Base-by-base conservation (phyloP, 2,329 filamentous ascomycete species). In the Monilinia laxa region DNA sequence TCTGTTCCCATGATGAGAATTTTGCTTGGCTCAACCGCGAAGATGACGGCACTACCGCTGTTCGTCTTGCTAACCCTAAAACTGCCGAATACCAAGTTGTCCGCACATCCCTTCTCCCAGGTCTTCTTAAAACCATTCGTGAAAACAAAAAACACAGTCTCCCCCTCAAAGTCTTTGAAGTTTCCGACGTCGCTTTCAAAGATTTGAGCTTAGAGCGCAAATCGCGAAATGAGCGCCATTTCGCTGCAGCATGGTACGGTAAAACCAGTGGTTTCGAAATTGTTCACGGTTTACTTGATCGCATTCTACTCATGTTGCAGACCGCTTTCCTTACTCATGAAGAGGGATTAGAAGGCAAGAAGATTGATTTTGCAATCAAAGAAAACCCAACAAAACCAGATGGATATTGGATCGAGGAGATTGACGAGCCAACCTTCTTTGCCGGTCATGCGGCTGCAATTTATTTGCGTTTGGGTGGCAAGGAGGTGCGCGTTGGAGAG, bases 1-100 rank as follows among this genome's bases (percentile, higher is more conserved):
- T 99, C 65, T 99, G 95, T 84, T 96, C 92, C 56, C 93, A 97
- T 78, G 94, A 98, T 76, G 95, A 99, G 84, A 99, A 99, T 82
- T 99, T 98, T 78, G 89, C 85, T 68, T 97, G 92, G 90, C 83
- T 99, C 62, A 97, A 97, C 81, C 90, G 93, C 76, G 88, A 88
- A 76, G 93, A 97, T 72, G 91, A 96, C 74, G 92, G 92, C 70
- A 89, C 85, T 67, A 92, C 89, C 0, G 93, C 92, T 38, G 87
- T 97, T 72, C 89, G 87, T 73, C 88, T 97, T 52, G 91, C 91
- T 70, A 97, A 97, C 78, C 93, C 93, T 66, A 97, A 97, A 82
- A 96, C 93, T 0, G 84, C 87, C 35, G 93, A 97, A 77, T 97
- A 97, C 79, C 93, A 97, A 79, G 89, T 97, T 65, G 93, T 96